phyloP scores from a whole-genome alignment of 495 filamentous ascomycete species.

The Physcia stellaris region DNA sequence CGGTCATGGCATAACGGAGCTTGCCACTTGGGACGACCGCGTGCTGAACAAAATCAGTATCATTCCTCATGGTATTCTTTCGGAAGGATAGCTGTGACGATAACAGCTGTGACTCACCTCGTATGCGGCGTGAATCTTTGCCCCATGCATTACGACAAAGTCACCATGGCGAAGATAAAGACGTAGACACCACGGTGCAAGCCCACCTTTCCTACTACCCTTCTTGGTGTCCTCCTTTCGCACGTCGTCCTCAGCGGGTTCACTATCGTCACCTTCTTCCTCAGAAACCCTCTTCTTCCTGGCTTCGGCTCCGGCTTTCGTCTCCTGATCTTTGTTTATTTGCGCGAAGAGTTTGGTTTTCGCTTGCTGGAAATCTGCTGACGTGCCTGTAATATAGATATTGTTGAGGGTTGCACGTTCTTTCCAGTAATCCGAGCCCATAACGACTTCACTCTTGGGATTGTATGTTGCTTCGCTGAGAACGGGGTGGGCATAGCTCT shows the following conservation, averaged over 20 bases:
- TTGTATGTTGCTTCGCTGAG: conserved; percentile 21
- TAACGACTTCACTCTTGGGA: conserved; percentile 15
- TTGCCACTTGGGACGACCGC: conserved; percentile 39
- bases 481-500: conserved; percentile 33
- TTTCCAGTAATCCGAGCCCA: conserved; percentile 25
- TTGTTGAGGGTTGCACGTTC: conserved; percentile 26
- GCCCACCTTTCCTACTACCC: conserved; percentile 4
- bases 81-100: too few relatives aligned
- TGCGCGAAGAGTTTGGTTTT: neutral
- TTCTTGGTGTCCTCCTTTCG: conserved; percentile 13
- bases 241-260: too few relatives aligned
- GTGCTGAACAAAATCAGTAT: conserved; percentile 37
- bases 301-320: too few relatives aligned
- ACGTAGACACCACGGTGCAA: conserved; percentile 15
- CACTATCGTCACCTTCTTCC: too few relatives aligned
- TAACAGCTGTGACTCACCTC: conserved; percentile 38
- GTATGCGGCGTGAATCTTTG: conserved; percentile 53
- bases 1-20: conserved; percentile 44
- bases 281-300: too few relatives aligned
- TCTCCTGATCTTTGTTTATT: too few relatives aligned
- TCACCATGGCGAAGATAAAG: conserved; percentile 59
- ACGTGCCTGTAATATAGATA: conserved; percentile 5
- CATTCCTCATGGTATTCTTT: neutral
- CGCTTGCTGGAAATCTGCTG: neutral
- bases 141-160: conserved; percentile 71